These are phyloP conservation scores for Agaricus bisporus DNA, from an alignment of 768 basidiomycete species.

Conservation along the genomic window DNA sequence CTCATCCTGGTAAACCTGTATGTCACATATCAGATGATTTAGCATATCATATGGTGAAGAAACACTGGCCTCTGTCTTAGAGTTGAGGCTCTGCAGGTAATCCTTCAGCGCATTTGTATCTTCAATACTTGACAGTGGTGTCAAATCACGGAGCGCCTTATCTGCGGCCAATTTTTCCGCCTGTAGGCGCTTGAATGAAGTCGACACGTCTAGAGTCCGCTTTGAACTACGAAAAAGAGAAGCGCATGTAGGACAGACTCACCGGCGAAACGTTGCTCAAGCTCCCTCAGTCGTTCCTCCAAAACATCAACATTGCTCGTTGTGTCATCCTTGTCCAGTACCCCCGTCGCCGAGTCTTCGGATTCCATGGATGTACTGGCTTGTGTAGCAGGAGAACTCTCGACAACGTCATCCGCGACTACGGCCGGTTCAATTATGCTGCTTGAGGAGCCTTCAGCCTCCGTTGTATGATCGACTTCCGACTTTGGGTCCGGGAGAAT, in stretches of 20 bases:
- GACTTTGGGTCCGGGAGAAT: neutral
- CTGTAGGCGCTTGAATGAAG: constrained; percentile 71
- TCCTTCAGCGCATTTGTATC: constrained; percentile 67
- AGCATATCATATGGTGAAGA: neutral
- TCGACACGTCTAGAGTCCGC: constrained; percentile 58
- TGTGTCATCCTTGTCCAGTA: neutral
- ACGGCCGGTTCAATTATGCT: neutral
- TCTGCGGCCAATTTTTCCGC: constrained; percentile 69
- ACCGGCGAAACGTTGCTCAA: constrained; percentile 80
- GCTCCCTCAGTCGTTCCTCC: constrained; percentile 58
- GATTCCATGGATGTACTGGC: neutral
- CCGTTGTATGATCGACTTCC: neutral
- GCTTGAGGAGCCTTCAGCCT: neutral
- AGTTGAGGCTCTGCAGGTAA: constrained; percentile 59
- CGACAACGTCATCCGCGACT: neutral
- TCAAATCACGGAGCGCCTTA: constrained; percentile 58
- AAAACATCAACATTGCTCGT: constrained; percentile 44
- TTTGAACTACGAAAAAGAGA: neutral
- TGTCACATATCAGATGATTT: neutral
- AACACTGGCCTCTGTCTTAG: constrained; percentile 62
- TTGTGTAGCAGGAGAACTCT: neutral
- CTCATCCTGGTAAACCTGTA: constrained; percentile 69
- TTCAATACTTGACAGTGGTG: constrained; percentile 60
- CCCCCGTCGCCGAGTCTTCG: no score
- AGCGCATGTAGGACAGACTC: constrained; percentile 8